Percentiles rank a stretch among this genome's conserved stretches.
phyloP scores from a whole-genome alignment of 257 asterid genomes.

The Capsicum rhomboideum region DNA sequence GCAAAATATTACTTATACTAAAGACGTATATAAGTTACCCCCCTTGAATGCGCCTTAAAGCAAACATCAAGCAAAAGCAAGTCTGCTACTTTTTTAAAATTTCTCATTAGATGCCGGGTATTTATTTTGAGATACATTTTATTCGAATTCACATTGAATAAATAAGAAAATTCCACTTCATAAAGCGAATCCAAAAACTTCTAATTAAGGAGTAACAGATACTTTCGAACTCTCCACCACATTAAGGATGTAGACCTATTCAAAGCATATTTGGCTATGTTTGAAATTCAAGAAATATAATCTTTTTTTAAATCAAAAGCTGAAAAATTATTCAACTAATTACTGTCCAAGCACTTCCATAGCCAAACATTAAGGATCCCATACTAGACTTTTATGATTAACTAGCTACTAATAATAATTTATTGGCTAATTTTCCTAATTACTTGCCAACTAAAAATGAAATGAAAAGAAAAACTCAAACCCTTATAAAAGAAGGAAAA shows the following conservation, averaged over 20 bases:
- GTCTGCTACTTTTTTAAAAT: background rate
- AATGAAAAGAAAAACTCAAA: background rate
- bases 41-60: background rate
- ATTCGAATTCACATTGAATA: background rate
- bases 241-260: background rate
- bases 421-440: background rate
- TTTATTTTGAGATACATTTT: background rate
- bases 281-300: background rate
- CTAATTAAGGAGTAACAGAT: too few relatives aligned
- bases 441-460: background rate
- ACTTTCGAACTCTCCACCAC: too few relatives aligned
- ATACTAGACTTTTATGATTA: background rate
- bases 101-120: background rate
- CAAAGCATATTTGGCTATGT: background rate
- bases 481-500: background rate
- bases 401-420: background rate
- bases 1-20: background rate
- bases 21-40: background rate
- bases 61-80: background rate
- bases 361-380: constrained; percentile 16
- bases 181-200: too few relatives aligned
- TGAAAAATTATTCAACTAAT: background rate
- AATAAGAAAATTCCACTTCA: too few relatives aligned
- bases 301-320: background rate
- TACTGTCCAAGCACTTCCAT: background rate